Conservation (phyloP, 208 protist genomes). For the Leishmania amazonensis region DNA sequence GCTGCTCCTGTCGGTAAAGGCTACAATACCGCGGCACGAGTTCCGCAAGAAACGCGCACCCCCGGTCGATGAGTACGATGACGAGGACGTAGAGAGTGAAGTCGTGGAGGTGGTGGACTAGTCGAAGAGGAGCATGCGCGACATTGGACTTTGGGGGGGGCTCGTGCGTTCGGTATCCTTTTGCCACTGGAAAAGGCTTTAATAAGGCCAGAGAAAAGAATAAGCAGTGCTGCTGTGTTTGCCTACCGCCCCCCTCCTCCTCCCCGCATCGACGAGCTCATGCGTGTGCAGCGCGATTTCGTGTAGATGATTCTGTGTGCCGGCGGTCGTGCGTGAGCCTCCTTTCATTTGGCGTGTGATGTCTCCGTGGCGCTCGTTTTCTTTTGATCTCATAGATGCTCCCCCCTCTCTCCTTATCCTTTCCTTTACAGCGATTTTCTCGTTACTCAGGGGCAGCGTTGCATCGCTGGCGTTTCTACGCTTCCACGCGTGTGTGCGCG, state of each 20-base stretch:
- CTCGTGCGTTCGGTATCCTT: neutral
- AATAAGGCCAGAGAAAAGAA: neutral
- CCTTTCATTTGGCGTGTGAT: neutral
- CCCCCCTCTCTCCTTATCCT: neutral
- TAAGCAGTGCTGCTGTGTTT: neutral
- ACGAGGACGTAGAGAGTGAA: neutral
- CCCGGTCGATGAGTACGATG: constrained; percentile 8
- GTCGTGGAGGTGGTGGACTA: constrained; percentile 17
- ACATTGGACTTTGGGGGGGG: neutral
- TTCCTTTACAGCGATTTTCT: neutral
- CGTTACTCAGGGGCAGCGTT: no score
- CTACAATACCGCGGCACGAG: constrained; percentile 20
- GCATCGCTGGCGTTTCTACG: no score
- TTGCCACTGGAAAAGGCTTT: neutral
- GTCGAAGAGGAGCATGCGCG: neutral
- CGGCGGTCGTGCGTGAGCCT: neutral
- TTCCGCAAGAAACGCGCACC: neutral
- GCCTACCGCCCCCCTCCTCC: neutral
- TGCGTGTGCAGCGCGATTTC: neutral
- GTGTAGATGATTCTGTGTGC: neutral
- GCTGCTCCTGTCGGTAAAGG: constrained; percentile 70
- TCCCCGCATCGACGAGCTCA: neutral
- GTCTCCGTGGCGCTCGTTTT: neutral
- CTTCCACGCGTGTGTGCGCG: no score
- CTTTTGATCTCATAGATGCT: neutral